These are phyloP conservation scores for Setaria viridis DNA, from an alignment of 202 grass and related monocot genomes.

Conservation along the genomic window DNA sequence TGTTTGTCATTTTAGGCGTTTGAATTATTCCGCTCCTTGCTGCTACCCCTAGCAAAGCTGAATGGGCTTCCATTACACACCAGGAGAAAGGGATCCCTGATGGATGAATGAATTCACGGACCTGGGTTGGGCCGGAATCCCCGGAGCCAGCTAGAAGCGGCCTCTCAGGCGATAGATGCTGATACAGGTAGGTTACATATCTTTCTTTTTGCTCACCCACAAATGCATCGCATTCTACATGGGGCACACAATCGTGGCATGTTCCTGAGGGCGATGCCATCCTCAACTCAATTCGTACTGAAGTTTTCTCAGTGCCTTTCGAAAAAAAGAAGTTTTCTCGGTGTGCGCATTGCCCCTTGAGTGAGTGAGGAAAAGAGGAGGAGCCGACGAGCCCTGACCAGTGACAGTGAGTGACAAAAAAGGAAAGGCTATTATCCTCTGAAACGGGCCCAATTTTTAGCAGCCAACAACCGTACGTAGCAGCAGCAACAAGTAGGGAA, in stretches of 20 bases:
- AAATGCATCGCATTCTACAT: no score
- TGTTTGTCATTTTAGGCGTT: background rate
- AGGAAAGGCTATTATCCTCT: constrained; percentile 1
- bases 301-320: background rate
- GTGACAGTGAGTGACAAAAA: background rate
- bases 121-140: background rate
- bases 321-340: no score
- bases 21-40: background rate
- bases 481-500: background rate
- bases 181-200: background rate
- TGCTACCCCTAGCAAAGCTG: background rate
- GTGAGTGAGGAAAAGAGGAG: background rate
- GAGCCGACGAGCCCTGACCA: background rate
- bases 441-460: constrained; percentile 15
- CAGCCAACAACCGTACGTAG: background rate
- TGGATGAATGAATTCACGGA: background rate
- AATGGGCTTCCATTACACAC: background rate
- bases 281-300: background rate
- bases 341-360: background rate
- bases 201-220: background rate
- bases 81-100: no score
- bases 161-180: background rate
- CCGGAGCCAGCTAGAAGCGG: background rate
- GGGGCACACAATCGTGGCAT: background rate
- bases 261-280: background rate